Evolutionary conservation across 1,284 basidiomycete species (phyloP).

Genomic region (Lentinula novae-zelandiae): DNA sequence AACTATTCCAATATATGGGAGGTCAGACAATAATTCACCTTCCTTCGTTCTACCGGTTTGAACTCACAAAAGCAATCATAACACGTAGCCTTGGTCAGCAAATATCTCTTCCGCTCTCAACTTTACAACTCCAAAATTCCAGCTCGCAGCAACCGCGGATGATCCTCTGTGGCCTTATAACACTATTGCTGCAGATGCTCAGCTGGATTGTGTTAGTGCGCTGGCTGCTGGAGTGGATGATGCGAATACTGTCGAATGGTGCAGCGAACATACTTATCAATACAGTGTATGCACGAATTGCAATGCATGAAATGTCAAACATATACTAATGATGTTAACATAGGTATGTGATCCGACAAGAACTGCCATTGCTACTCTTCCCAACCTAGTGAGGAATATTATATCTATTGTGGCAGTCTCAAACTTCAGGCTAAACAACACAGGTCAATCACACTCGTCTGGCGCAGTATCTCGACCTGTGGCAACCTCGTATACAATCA

Average conservation of each 20-base stretch:
- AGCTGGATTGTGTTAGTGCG: conserved; percentile 43
- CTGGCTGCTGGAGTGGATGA: conserved; percentile 40
- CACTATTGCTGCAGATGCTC: conserved; percentile 34
- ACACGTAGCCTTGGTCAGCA: conserved; percentile 39
- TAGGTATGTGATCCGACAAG: conserved; percentile 45
- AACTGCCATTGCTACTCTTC: conserved; percentile 40
- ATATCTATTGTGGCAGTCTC: not conserved
- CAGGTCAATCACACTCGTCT: conserved; percentile 50
- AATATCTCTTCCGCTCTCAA: conserved; percentile 38
- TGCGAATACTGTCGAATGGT: conserved; percentile 35
- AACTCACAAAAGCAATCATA: not conserved
- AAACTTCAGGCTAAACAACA: not conserved
- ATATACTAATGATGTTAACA: not conserved
- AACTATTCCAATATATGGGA: conserved; percentile 41
- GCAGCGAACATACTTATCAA: conserved; percentile 50
- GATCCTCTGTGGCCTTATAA: conserved; percentile 51
- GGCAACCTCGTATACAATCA: conserved; percentile 45
- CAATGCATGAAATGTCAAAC: not conserved
- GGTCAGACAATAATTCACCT: conserved; percentile 23
- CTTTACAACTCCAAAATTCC: conserved; percentile 35
- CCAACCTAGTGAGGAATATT: conserved; percentile 36
- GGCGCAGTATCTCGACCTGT: conserved; percentile 45
- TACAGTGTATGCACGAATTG: conserved; percentile 38
- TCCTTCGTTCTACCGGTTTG: not conserved
- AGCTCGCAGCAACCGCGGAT: conserved; percentile 42